Percentiles rank a stretch among this genome's conserved stretches.
Conservation (phyloP, 352 stramenopile species). For the Pythium dissimile region DNA sequence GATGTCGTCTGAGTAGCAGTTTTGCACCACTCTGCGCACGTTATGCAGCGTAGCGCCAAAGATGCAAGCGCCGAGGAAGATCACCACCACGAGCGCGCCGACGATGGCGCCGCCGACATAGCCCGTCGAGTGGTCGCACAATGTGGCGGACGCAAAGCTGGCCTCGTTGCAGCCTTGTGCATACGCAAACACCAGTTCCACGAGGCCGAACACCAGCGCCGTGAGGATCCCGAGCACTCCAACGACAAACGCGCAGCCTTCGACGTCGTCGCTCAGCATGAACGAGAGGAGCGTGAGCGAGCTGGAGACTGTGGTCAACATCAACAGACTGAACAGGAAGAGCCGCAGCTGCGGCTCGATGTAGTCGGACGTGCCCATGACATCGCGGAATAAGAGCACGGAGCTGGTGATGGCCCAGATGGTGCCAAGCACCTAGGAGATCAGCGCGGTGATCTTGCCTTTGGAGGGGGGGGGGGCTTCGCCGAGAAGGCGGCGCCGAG, state of each 20-base stretch:
- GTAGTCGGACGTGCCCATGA: not conserved
- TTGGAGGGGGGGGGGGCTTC: not conserved
- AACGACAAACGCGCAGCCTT: not conserved
- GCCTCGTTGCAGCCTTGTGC: not conserved
- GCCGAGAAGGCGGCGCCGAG: not conserved
- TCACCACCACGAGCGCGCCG: not conserved
- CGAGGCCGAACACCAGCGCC: not conserved
- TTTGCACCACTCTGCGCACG: no score
- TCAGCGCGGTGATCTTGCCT: not conserved
- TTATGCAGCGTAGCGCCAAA: no score
- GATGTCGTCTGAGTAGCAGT: no score
- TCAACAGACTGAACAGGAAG: not conserved
- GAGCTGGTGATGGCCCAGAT: constrained; percentile 5
- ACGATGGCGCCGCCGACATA: not conserved
- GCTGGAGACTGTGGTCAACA: not conserved
- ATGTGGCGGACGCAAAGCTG: not conserved
- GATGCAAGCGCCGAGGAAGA: no score
- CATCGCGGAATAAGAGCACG: not conserved
- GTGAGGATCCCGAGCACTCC: not conserved
- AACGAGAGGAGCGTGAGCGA: not conserved
- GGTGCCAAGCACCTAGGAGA: not conserved
- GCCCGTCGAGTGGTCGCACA: not conserved
- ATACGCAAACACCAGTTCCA: not conserved
- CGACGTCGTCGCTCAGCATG: not conserved
- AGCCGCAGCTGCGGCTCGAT: not conserved